Evolutionary conservation across 2,329 filamentous ascomycete genomes (phyloP).

Genomic region (Cryphonectria japonica): DNA sequence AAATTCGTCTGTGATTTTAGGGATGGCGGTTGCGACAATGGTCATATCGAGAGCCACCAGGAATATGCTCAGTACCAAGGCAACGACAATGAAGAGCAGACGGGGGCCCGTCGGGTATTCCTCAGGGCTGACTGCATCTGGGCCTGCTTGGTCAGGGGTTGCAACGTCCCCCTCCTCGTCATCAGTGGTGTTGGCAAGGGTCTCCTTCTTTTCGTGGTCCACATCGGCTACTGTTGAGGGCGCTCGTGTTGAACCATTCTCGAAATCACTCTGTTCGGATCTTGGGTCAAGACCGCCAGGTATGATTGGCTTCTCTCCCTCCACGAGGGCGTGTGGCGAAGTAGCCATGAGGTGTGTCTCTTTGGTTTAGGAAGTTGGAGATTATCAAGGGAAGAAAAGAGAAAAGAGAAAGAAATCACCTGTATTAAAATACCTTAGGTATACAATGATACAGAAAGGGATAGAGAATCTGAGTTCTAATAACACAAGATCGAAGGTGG

Average conservation of each 20-base stretch:
- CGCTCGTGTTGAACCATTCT: slow-evolving; percentile 19
- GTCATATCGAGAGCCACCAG: slow-evolving; percentile 54
- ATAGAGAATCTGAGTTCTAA: not conserved
- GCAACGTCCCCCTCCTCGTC: slow-evolving; percentile 1
- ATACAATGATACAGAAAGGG: not conserved
- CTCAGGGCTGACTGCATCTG: not conserved
- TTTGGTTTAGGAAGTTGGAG: not conserved
- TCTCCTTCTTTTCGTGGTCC: slow-evolving; percentile 18
- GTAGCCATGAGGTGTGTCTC: not conserved
- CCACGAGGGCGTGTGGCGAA: slow-evolving; percentile 13
- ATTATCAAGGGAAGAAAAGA: not conserved
- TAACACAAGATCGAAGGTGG: not conserved
- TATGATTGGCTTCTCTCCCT: slow-evolving; percentile 14
- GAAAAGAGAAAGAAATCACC: not conserved
- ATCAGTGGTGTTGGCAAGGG: not conserved
- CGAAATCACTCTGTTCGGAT: slow-evolving; percentile 20
- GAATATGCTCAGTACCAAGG: slow-evolving; percentile 53
- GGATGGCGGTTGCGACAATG: slow-evolving; percentile 48
- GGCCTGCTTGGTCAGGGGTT: not conserved
- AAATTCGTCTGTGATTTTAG: slow-evolving; percentile 40
- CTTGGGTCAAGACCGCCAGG: slow-evolving; percentile 14
- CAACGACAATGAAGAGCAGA: slow-evolving; percentile 49
- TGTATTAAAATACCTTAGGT: not conserved
- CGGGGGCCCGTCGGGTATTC: slow-evolving; percentile 45
- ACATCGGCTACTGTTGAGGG: slow-evolving; percentile 16